Conservation (phyloP, 1,284 basidiomycete genomes). For the Erythrobasidium hasegawianum region DNA sequence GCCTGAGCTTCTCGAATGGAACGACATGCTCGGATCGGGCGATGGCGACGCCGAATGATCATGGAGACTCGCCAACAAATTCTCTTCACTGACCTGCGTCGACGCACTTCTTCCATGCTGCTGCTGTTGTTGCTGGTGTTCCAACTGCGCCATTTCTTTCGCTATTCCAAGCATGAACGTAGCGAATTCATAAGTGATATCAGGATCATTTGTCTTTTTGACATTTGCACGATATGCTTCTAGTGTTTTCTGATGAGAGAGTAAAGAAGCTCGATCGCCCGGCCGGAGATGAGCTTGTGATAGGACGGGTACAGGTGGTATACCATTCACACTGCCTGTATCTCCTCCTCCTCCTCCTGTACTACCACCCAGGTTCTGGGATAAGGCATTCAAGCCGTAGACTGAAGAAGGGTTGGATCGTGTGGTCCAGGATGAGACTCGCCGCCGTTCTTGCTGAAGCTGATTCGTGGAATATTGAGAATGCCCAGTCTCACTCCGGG, state of each 20-base stretch:
- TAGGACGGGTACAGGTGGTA: constrained; percentile 54
- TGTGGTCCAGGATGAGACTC: constrained; percentile 22
- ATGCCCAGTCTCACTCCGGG: neutral
- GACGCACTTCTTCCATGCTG: neutral
- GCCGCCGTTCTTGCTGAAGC: constrained; percentile 4
- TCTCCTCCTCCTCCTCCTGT: neutral
- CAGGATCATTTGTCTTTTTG: constrained; percentile 97
- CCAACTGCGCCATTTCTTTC: constrained; percentile 42
- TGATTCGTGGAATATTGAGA: neutral
- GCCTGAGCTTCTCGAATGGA: constrained; percentile 19
- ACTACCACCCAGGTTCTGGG: constrained; percentile 1
- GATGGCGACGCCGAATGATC: constrained; percentile 59
- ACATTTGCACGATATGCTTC: constrained; percentile 96
- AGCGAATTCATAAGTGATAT: constrained; percentile 95
- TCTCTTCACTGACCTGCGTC: constrained; percentile 14
- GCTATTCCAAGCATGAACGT: constrained; percentile 94
- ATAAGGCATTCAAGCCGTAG: constrained; percentile 22
- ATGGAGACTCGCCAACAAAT: constrained; percentile 13
- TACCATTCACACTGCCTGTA: neutral
- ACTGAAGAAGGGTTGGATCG: constrained; percentile 22
- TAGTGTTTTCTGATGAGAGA: constrained; percentile 90
- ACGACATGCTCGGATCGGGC: constrained; percentile 53
- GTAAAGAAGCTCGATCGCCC: constrained; percentile 83
- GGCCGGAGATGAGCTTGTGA: constrained; percentile 92
- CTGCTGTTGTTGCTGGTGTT: constrained; percentile 3